phyloP scores from a whole-genome alignment of 2,329 filamentous ascomycete genomes.

The Aspergillus versicolor region DNA sequence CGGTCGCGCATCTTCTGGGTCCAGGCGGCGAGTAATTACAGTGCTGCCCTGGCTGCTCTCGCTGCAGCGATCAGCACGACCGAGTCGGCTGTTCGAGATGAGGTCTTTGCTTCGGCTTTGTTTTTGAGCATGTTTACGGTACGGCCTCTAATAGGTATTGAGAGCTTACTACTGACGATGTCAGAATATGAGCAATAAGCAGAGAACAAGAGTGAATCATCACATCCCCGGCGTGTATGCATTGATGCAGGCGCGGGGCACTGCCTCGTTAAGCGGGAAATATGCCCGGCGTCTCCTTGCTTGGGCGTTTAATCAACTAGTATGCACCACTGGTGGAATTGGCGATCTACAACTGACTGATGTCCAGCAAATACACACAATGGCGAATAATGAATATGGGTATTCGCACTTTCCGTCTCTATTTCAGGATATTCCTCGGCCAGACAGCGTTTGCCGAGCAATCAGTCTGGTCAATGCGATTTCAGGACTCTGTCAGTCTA shows the following conservation, averaged over 20 bases:
- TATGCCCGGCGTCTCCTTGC: neutral
- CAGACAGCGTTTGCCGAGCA: neutral
- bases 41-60: neutral
- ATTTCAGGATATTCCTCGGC: neutral
- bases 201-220: neutral
- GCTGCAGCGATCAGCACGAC: neutral
- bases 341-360: neutral
- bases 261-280: neutral
- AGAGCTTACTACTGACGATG: neutral
- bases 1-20: neutral
- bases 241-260: neutral
- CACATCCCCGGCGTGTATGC: neutral
- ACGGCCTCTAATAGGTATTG: neutral
- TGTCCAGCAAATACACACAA: neutral
- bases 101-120: neutral
- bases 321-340: neutral
- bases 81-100: neutral
- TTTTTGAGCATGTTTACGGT: neutral
- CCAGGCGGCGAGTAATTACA: neutral
- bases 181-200: neutral
- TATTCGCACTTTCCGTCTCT: neutral
- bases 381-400: neutral
- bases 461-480: neutral
- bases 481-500: neutral
- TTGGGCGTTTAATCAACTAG: neutral